phyloP scores from a whole-genome alignment of 1,139 yeast genomes.

The Suhomyces wounanorum region DNA sequence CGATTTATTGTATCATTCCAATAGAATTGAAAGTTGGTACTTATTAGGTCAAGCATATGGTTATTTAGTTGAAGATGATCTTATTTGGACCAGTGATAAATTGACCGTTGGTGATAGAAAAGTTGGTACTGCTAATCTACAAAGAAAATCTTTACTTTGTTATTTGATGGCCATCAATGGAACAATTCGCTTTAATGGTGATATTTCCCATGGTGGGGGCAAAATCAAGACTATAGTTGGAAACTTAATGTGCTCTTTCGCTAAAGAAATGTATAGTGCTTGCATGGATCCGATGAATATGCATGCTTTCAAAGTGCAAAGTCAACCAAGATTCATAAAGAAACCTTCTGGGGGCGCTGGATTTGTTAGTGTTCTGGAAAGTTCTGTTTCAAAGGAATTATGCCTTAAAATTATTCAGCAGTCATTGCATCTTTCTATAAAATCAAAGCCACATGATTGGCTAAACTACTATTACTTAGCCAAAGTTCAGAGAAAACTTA shows the following conservation, averaged over 20 bases:
- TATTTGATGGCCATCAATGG: slow-evolving; percentile 75
- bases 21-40: slow-evolving; percentile 84
- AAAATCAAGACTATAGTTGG: slow-evolving; percentile 38
- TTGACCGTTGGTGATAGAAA: slow-evolving; percentile 67
- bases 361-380: slow-evolving; percentile 26
- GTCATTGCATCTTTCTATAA: slow-evolving; percentile 46
- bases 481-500: slow-evolving; percentile 58
- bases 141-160: slow-evolving; percentile 70
- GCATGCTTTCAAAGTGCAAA: slow-evolving; percentile 49
- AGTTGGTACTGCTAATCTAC: slow-evolving; percentile 60
- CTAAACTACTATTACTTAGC: slow-evolving; percentile 57
- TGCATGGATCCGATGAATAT: slow-evolving; percentile 68
- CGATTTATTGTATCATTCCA: slow-evolving; percentile 68
- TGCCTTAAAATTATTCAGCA: slow-evolving; percentile 41
- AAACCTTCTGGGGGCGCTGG: slow-evolving; percentile 23
- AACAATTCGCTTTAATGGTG: slow-evolving; percentile 26
- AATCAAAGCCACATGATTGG: slow-evolving; percentile 59
- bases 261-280: slow-evolving; percentile 64
- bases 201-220: neutral
- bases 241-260: slow-evolving; percentile 57
- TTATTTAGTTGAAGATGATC: slow-evolving; percentile 79
- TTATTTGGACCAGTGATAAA: slow-evolving; percentile 89
- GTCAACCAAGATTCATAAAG: slow-evolving; percentile 37
- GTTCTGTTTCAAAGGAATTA: slow-evolving; percentile 26
- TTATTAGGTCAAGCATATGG: slow-evolving; percentile 81